phyloP scores from a whole-genome alignment of 768 basidiomycete genomes.

The Gyrodon lividus region DNA sequence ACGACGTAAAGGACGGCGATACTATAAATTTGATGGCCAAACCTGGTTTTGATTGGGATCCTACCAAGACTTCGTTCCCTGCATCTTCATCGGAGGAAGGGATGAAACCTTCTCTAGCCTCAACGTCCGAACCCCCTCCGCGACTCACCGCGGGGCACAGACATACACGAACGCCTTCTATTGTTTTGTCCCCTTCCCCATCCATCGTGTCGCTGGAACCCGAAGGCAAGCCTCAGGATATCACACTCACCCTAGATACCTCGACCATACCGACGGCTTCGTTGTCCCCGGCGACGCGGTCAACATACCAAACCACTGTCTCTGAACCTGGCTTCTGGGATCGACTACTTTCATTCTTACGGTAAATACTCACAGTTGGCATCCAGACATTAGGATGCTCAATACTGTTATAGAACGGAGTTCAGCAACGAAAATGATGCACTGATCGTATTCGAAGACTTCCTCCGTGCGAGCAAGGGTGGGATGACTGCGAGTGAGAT shows the following conservation, averaged over 20 bases:
- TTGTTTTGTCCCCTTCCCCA: slow-evolving; percentile 76
- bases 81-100: slow-evolving; percentile 18
- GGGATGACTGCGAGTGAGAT: slow-evolving; percentile 82
- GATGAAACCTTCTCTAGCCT: slow-evolving; percentile 17
- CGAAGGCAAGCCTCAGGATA: slow-evolving; percentile 54
- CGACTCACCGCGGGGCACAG: slow-evolving; percentile 33
- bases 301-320: slow-evolving; percentile 46
- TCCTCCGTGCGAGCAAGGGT: slow-evolving; percentile 79
- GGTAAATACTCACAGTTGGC: slow-evolving; percentile 31
- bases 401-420: slow-evolving; percentile 45
- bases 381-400: not conserved
- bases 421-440: slow-evolving; percentile 65
- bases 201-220: slow-evolving; percentile 42
- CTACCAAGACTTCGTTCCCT: slow-evolving; percentile 38
- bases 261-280: slow-evolving; percentile 47
- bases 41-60: slow-evolving; percentile 67
- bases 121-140: slow-evolving; percentile 22
- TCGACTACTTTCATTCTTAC: slow-evolving; percentile 61
- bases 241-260: slow-evolving; percentile 67
- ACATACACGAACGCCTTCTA: slow-evolving; percentile 72
- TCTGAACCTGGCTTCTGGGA: slow-evolving; percentile 81
- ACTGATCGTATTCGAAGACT: slow-evolving; percentile 78
- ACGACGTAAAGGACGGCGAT: slow-evolving; percentile 76
- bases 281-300: slow-evolving; percentile 35
- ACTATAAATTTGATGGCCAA: slow-evolving; percentile 88